Evolutionary conservation across 108 stramenopile genomes (phyloP).

Genomic region (Hondaea fermentalgiana): DNA sequence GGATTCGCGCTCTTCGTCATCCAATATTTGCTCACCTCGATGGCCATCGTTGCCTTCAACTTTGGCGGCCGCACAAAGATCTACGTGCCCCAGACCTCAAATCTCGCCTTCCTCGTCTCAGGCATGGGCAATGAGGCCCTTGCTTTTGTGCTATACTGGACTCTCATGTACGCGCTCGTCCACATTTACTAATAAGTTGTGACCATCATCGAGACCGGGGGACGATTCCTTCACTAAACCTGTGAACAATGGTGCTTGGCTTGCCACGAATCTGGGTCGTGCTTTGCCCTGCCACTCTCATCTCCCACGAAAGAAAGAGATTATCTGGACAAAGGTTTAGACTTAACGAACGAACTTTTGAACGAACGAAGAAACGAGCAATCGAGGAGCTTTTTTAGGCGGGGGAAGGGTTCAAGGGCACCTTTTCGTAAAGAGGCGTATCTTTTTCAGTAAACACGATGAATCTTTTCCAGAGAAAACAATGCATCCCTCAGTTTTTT

Average conservation of each 20-base stretch:
- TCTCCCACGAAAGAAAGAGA: too few species aligned
- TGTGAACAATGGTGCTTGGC: not conserved
- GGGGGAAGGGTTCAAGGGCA: too few species aligned
- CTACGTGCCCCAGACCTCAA: not conserved
- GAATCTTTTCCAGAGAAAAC: too few species aligned
- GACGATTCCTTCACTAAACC: not conserved
- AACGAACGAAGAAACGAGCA: too few species aligned
- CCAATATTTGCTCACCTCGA: not conserved
- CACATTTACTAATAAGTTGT: not conserved
- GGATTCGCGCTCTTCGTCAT: not conserved
- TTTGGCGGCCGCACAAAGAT: not conserved
- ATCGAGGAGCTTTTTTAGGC: too few species aligned
- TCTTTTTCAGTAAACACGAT: too few species aligned
- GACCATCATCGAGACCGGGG: not conserved
- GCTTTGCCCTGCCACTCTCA: too few species aligned
- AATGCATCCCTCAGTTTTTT: too few species aligned
- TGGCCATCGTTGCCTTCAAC: conserved; percentile 8
- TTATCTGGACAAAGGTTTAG: too few species aligned
- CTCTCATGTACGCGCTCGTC: conserved; percentile 12
- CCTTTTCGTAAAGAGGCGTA: too few species aligned
- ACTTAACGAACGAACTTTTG: too few species aligned
- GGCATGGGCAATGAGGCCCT: not conserved
- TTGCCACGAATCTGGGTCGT: too few species aligned
- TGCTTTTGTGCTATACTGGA: conserved; percentile 22
- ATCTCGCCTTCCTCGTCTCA: not conserved